phyloP scores from a whole-genome alignment of 768 basidiomycete species.

The Kwoniella bestiolae region DNA sequence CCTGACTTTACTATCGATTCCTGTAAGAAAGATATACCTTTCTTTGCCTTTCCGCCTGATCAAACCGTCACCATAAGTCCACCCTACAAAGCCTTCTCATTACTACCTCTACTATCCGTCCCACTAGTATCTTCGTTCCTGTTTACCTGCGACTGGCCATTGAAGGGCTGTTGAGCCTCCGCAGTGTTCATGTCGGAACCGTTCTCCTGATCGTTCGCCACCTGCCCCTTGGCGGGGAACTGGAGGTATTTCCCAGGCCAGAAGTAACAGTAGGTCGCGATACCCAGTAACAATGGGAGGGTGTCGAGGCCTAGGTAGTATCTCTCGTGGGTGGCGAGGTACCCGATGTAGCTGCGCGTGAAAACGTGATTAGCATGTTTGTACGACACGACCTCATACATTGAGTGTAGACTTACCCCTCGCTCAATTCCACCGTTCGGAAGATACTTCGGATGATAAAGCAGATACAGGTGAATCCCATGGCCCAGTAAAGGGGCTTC shows the following conservation, averaged over 20 bases:
- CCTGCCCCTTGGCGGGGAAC: slow-evolving; percentile 12
- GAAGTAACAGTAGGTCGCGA: slow-evolving; percentile 49
- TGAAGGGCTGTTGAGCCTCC: background rate
- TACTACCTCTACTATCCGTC: background rate
- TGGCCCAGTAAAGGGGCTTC: slow-evolving; percentile 54
- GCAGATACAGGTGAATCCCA: slow-evolving; percentile 56
- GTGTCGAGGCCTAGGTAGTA: slow-evolving; percentile 55
- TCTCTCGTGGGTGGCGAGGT: slow-evolving; percentile 54
- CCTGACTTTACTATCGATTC: too few relatives aligned
- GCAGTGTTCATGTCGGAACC: background rate
- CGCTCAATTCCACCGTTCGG: slow-evolving; percentile 52
- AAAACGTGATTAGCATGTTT: background rate
- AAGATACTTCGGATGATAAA: slow-evolving; percentile 55
- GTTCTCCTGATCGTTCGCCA: background rate
- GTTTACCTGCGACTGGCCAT: background rate
- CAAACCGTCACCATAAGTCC: too few relatives aligned
- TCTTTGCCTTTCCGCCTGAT: too few relatives aligned
- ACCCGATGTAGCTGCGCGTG: slow-evolving; percentile 46
- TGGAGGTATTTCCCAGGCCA: slow-evolving; percentile 53
- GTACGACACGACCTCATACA: background rate
- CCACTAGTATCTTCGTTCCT: background rate
- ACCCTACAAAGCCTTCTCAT: background rate
- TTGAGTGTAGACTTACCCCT: slow-evolving; percentile 40
- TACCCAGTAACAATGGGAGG: slow-evolving; percentile 53
- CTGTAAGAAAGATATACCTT: too few relatives aligned